Evolutionary conservation across 2,329 filamentous ascomycete genomes (phyloP), one percentile per base, ranked within the genome.

Genomic region (Juglanconis sp.): DNA sequence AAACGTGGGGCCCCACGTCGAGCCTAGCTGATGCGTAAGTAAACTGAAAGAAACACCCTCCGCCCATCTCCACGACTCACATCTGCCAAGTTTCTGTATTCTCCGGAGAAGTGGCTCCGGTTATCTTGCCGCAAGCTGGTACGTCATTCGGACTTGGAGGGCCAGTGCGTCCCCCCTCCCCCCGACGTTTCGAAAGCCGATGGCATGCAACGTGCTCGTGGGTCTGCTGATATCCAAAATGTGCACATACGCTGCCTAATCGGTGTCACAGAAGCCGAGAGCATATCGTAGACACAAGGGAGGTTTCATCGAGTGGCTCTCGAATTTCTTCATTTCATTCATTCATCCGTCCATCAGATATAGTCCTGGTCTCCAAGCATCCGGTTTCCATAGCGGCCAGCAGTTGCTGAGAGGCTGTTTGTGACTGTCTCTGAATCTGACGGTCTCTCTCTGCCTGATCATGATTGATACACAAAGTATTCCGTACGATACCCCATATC

Each of bases 281-380:
- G 10, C 9, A 42, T 7, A 38, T 5, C 15, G n/a, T 9, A 15
- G n/a, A 13, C 17, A 30, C 17, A 9, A 5, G 30, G 30, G n/a
- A 38, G 15, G 15, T n/a, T 59, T 50, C 40, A 56, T 38, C 38
- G 35, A 55, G 53, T 40, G 38, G 53, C 42, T 56, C 17, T 24
- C 17, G 59, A 32, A 36, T 53, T 36, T 53, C 44, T 42, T 58
- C 56, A 58, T 53, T 59, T 59, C 57, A 60, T 60, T 57, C 53
- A 60, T 56, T 53, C 56, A 53, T 59, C 48, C 53, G 36, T 51
- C 53, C 60, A 60, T 60, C 49, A 60, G 58, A 53, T 56, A 31
- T 56, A 40, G 44, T 51, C 60, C 40, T 60, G 53, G 52, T 53
- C 48, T 52, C 53, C 53, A 46, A 56, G 54, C 44, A 60, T 50